Base-by-base conservation (phyloP, 352 stramenopile genomes). In the Pythium folliculosum region DNA sequence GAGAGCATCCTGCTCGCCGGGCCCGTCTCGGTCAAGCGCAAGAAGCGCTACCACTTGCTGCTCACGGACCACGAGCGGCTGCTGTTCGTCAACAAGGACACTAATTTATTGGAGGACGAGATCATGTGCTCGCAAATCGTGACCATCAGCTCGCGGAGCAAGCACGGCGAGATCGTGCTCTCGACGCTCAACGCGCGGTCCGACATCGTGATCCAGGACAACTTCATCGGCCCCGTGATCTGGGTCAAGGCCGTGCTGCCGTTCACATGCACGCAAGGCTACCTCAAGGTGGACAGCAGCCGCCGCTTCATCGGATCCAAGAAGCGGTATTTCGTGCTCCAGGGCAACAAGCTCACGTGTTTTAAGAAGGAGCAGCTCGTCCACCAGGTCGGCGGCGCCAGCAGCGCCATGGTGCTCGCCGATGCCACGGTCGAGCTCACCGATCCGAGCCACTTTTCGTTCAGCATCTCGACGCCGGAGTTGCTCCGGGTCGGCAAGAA, bases 51-150 rank as follows among this genome's bases (percentile, higher is more conserved):
- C 67, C 86, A 95, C 63, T 56, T 95, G 63, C 69, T 95, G 55
- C 78, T 95, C 44, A 95, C 86, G 40, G 83, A 93, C 64, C 84
- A 95, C 72, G 86, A 95, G 70, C 86, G 86, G 13, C 72, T 95
- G 56, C 73, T 95, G 32, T 91, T 95, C 74, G 81, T 95, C 65
- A 95, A 95, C 80, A 91, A 91, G 72, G 85, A 91, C 56, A 91
- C 84, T 71, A 95, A 95, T 74, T 81, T 91, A 81, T 81, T 95
- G 72, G 86, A 95, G 60, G 86, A 95, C 70, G 86, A 95, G 72
- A 86, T 95, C 73, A 91, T 95, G 80, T 93, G 86, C 75, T 84
- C 81, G 14, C 86, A 93, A 62, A 92, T 95, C 65, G 84, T 95
- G 69, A 95, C 86, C 5, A 84, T 95, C 64, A 95, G 86, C 69